phyloP scores from a whole-genome alignment of 768 basidiomycete species.

The Boletus barrowsii region DNA sequence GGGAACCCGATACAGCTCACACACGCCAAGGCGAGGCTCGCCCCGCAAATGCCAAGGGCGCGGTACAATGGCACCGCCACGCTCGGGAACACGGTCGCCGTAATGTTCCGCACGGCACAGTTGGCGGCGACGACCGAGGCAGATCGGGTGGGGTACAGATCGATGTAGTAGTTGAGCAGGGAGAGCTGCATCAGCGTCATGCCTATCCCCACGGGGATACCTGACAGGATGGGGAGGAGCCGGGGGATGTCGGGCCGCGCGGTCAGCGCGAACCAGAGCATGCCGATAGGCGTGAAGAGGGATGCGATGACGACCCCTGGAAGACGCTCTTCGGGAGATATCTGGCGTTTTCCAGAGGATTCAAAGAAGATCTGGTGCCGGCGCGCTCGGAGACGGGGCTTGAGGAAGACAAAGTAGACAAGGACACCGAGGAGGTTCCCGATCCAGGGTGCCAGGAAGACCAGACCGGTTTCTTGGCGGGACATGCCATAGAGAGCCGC shows the following conservation, averaged over 20 bases:
- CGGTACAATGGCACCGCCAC: constrained; percentile 24
- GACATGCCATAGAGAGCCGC: constrained; percentile 21
- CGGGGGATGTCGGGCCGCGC: constrained; percentile 13
- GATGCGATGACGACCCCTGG: constrained; percentile 25
- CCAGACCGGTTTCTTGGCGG: constrained; percentile 20
- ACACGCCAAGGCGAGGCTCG: constrained; percentile 18
- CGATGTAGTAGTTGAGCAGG: constrained; percentile 29
- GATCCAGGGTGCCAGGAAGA: constrained; percentile 25
- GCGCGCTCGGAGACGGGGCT: constrained; percentile 17
- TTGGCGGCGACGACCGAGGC: constrained; percentile 31
- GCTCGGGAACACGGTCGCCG: constrained; percentile 23
- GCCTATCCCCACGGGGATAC: constrained; percentile 27
- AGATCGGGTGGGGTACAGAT: constrained; percentile 29
- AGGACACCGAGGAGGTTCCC: constrained; percentile 27
- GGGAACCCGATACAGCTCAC: constrained; percentile 27
- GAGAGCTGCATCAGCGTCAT: constrained; percentile 30
- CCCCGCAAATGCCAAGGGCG: constrained; percentile 15
- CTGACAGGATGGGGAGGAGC: constrained; percentile 18
- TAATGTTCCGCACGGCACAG: constrained; percentile 21
- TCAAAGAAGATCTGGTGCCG: constrained; percentile 13
- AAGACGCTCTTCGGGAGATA: constrained; percentile 28
- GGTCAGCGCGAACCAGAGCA: constrained; percentile 27
- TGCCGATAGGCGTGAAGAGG: constrained; percentile 26
- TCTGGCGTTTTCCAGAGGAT: constrained; percentile 21
- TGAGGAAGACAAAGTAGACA: constrained; percentile 25